Evolutionary conservation across 2,329 filamentous ascomycete genomes (phyloP).

Genomic region (Penicillium sp.): DNA sequence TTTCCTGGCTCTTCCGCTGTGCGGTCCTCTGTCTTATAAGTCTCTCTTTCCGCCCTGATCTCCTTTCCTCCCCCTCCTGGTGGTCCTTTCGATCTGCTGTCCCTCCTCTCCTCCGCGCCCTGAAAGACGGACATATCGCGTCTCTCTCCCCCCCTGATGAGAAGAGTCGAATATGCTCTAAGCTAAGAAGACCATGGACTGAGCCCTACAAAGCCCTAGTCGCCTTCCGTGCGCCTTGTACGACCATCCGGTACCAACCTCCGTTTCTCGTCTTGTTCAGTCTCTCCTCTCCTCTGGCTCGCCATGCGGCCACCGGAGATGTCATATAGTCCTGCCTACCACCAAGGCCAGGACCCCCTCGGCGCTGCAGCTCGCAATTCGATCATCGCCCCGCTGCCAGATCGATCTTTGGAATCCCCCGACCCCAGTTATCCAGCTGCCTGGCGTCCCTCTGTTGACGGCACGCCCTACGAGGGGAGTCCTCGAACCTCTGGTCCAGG

Average conservation of each 20-base stretch:
- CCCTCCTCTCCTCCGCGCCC: neutral
- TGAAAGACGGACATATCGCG: neutral
- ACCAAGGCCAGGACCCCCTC: conserved; percentile 38
- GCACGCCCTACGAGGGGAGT: conserved; percentile 25
- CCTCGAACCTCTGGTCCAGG: conserved; percentile 35
- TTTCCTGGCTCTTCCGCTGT: conserved; percentile 31
- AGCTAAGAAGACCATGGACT: conserved; percentile 29
- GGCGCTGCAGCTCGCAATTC: conserved; percentile 31
- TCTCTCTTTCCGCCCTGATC: conserved; percentile 31
- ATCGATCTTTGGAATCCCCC: conserved; percentile 30
- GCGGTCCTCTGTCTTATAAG: conserved; percentile 26
- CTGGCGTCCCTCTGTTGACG: conserved; percentile 24
- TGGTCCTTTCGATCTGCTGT: conserved; percentile 12
- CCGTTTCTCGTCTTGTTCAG: conserved; percentile 19
- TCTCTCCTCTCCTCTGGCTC: conserved; percentile 22
- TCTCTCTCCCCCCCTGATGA: conserved; percentile 18
- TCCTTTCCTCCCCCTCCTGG: conserved; percentile 19
- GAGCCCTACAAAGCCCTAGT: conserved; percentile 28
- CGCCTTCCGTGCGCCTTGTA: conserved; percentile 32
- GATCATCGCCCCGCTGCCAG: conserved; percentile 29
- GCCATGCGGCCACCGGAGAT: conserved; percentile 44
- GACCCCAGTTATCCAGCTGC: conserved; percentile 20
- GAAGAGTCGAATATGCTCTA: conserved; percentile 18
- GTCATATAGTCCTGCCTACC: conserved; percentile 45
- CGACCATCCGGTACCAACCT: conserved; percentile 20